Base-by-base conservation (phyloP, 768 basidiomycete species). In the Asterophora parasitica region DNA sequence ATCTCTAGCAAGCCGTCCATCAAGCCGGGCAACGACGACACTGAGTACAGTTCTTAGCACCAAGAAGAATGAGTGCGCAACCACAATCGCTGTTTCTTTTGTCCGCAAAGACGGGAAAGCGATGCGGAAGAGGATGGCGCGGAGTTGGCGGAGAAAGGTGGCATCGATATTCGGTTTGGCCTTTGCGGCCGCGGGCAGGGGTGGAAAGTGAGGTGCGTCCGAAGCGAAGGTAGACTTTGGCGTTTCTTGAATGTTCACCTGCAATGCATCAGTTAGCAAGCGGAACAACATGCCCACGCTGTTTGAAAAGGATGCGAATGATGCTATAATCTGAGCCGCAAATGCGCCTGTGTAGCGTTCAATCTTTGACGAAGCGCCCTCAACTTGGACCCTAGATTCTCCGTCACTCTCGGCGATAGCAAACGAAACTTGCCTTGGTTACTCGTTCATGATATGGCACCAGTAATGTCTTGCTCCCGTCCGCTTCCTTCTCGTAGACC, bases 1-100 rank as follows among this genome's bases (percentile, higher is more conserved):
- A 64, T 93, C 88, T 42, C 89, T 69, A 3, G 95, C 95, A 54
- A 98, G 88, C 44, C 82, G 70, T 10, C 95, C 95, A 59, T 98
- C 95, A 2, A 98, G 71, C 42, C 80, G 75, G 1, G 95, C 95
- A 0, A 95, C 94, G 5, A 80, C 79, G 4, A 98, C 81, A 56
- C 90, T 93, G 16, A 98, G 74, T 2, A 94, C 78, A 0, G 95
- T 96, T 32, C 95, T 70, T 19, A 89, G 65, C 2, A 97, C 77
- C 44, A 98, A 77, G 66, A 97, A 97, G 48, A 76, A 77, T 0
- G 90, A 90, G 65, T 97, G 94, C 0, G 85, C 63, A 6, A 78
- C 65, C 13, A 97, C 73, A 30, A 96, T 73, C 27, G 84, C 69
- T 0, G 83, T 73, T 58, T 97, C 92, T 54, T 83, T 83, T 1